Conservation (phyloP, 768 basidiomycete species). For the Bullera alba region DNA sequence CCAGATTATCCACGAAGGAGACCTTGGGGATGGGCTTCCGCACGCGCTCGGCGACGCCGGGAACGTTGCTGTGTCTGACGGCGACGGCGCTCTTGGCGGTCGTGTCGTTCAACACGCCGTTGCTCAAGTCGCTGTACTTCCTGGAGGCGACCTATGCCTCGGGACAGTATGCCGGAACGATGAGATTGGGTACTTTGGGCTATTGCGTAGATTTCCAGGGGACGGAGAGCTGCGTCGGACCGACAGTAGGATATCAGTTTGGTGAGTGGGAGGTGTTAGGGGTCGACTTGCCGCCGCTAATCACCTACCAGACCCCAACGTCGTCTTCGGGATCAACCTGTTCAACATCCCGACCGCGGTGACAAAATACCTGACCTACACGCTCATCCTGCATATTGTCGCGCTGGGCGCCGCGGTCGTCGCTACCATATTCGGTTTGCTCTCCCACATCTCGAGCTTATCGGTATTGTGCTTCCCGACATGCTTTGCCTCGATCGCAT, state of each 20-base stretch:
- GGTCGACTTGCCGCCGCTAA: neutral
- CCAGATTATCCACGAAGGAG: no score
- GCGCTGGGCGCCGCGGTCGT: conserved; percentile 68
- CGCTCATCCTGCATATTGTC: conserved; percentile 82
- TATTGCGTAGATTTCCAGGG: conserved; percentile 57
- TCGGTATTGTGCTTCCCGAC: conserved; percentile 51
- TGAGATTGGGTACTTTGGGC: conserved; percentile 83
- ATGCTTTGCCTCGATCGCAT: conserved; percentile 57
- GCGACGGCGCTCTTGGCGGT: conserved; percentile 73
- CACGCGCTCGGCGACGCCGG: conserved; percentile 69
- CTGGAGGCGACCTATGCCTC: conserved; percentile 50
- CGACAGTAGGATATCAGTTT: conserved; percentile 78
- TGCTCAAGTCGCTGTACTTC: conserved; percentile 82
- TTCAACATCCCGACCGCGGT: conserved; percentile 68
- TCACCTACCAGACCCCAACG: conserved; percentile 62
- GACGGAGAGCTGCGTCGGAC: conserved; percentile 61
- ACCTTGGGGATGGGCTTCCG: conserved; percentile 57
- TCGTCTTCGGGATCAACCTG: conserved; percentile 61
- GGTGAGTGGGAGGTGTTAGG: conserved; percentile 50
- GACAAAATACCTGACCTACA: conserved; percentile 94
- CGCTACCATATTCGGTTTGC: conserved; percentile 71
- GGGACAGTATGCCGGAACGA: conserved; percentile 41
- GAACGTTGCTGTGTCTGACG: conserved; percentile 71
- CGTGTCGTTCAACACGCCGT: conserved; percentile 84
- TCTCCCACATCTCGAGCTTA: conserved; percentile 76